Percentiles rank a stretch among this genome's conserved stretches.
These are phyloP conservation scores for Fragaria vesca DNA, from an alignment of 306 rosid species.

Conservation along the genomic window DNA sequence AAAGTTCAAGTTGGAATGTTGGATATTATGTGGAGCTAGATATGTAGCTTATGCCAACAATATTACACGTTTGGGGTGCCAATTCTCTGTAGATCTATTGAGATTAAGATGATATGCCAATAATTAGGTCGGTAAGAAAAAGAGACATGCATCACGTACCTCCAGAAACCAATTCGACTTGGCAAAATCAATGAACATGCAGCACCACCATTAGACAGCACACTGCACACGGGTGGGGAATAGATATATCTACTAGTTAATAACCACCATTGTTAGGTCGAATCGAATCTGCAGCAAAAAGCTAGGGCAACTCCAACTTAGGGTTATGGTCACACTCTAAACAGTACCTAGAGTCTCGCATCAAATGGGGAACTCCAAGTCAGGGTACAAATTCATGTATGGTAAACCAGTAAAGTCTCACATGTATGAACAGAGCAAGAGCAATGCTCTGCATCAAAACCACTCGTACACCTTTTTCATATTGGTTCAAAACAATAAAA, in stretches of 20 bases:
- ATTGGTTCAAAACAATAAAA: too few relatives aligned
- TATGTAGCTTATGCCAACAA: background rate
- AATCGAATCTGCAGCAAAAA: background rate
- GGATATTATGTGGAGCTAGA: background rate
- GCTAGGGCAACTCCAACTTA: background rate
- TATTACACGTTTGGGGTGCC: background rate
- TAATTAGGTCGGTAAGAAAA: background rate
- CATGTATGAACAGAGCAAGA: background rate
- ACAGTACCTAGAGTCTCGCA: background rate
- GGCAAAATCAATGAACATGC: background rate
- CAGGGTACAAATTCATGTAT: background rate
- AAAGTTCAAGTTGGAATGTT: background rate
- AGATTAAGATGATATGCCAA: background rate
- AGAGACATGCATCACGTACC: constrained; percentile 13
- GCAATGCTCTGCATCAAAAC: too few relatives aligned
- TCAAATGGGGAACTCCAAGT: background rate
- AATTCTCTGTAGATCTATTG: background rate
- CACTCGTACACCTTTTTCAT: too few relatives aligned
- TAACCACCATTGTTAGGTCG: background rate
- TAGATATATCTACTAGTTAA: background rate
- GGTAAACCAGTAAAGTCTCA: background rate
- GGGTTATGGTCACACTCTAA: background rate
- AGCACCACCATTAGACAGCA: background rate
- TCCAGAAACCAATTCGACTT: constrained; percentile 1
- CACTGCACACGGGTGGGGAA: background rate